Conservation (phyloP, 257 asterid species). For the Jaltomata sinuosa region DNA sequence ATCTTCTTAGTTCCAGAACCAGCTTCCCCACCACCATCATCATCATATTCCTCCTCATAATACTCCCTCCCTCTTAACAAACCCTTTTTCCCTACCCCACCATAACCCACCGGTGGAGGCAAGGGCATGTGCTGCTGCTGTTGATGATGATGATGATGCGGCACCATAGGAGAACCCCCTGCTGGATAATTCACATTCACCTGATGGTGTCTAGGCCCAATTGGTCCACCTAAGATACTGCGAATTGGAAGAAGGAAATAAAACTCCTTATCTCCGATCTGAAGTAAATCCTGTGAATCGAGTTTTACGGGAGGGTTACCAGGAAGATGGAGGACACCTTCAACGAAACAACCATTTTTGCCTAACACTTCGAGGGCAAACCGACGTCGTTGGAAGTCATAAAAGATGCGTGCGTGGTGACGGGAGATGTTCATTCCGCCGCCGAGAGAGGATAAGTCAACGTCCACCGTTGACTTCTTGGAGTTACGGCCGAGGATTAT, state of each 20-base stretch:
- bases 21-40: constrained; percentile 52
- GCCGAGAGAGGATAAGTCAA: constrained; percentile 92
- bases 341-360: constrained; percentile 90
- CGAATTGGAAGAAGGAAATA: constrained; percentile 74
- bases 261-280: constrained; percentile 90
- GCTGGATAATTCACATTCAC: constrained; percentile 26
- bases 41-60: constrained; percentile 57
- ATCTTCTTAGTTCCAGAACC: constrained; percentile 39
- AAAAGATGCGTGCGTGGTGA: constrained; percentile 97
- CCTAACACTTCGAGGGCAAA: constrained; percentile 96
- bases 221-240: constrained; percentile 84
- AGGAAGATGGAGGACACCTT: constrained; percentile 88
- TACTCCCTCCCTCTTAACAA: constrained; percentile 46
- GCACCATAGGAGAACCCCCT: constrained; percentile 11
- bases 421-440: constrained; percentile 99
- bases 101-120: constrained; percentile 22
- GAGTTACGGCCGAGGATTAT: constrained; percentile 91
- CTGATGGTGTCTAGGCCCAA: constrained; percentile 66
- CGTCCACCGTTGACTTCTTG: constrained; percentile 91
- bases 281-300: constrained; percentile 90
- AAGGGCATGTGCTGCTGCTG: constrained; percentile 43
- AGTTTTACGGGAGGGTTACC: constrained; percentile 80
- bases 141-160: constrained; percentile 16
- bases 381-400: constrained; percentile 97
- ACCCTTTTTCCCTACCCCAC: constrained; percentile 56